Base-by-base conservation (phyloP, 257 asterid species). In the Nicotiana undulata region DNA sequence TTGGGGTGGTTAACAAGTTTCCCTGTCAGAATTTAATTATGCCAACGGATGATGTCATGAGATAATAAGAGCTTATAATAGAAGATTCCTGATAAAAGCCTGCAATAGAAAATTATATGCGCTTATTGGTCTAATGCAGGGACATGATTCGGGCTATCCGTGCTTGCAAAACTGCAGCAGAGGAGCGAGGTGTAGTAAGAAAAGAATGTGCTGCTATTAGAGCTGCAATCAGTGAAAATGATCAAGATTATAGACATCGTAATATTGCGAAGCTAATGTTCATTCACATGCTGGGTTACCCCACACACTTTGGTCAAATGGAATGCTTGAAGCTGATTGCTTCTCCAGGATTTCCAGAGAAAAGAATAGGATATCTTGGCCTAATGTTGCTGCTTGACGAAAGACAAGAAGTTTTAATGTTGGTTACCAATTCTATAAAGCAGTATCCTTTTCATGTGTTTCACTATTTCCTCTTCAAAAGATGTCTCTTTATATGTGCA, bases 281-380 rank as follows among this genome's bases (percentile, higher is more conserved):
- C 86, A 93, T 96, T 86, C 98, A 96, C 93, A 96, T 96, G 99
- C 98, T 96, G 83, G 99, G 99, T 78, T 94, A 94, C 82, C 98
- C 98, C 37, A 96, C 99, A 32, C 99, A 96, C 89, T 96, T 96
- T 88, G 99, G 98, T 87, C 99, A 96, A 90, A 96, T 96, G 99
- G 99, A 96, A 89, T 96, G 99, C 89, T 87, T 96, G 80, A 94
- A 94, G 87, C 86, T 86, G 85, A 96, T 96, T 80, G 99, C 99
- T 81, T 87, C 97, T 81, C 97, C 98, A 32, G 99, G 98, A 82
- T 94, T 96, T 85, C 98, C 99, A 4, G 99, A 94, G 85, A 96
- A 96, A 90, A 94, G 98, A 89, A 92, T 94, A 78, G 99, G 99
- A 80, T 96, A 96, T 92, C 98, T 96, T 82, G 99, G 97, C 81